Evolutionary conservation across 352 stramenopile genomes (phyloP).

Genomic region (Phytophthora pluvialis): DNA sequence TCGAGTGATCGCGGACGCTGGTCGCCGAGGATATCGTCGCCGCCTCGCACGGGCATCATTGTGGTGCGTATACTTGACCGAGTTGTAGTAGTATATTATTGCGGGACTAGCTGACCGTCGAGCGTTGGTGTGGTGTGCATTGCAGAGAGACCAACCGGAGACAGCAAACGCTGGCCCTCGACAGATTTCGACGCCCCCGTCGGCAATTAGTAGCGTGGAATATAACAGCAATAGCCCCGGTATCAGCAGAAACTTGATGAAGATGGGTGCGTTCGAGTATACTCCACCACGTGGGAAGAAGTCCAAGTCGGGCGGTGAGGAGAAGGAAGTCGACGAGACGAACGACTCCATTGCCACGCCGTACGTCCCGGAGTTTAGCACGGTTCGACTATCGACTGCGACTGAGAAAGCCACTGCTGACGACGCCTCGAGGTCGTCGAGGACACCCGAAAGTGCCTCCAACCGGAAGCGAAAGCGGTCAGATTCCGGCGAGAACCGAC

Average conservation of each 20-base stretch:
- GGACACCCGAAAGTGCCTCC: slow-evolving; percentile 29
- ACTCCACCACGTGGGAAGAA: slow-evolving; percentile 57
- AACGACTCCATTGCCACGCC: slow-evolving; percentile 49
- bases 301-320: slow-evolving; percentile 14
- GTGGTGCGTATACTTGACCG: slow-evolving; percentile 37
- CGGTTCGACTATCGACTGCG: slow-evolving; percentile 41
- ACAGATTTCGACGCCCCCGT: slow-evolving; percentile 58
- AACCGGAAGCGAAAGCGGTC: slow-evolving; percentile 62
- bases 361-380: slow-evolving; percentile 67
- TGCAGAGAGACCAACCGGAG: slow-evolving; percentile 16
- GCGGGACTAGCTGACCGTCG: not conserved
- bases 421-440: slow-evolving; percentile 12
- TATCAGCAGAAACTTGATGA: slow-evolving; percentile 84
- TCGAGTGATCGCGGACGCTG: slow-evolving; percentile 58
- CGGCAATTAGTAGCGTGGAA: slow-evolving; percentile 80
- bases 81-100: not conserved
- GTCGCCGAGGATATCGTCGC: slow-evolving; percentile 63
- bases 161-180: slow-evolving; percentile 27
- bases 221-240: slow-evolving; percentile 59
- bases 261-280: slow-evolving; percentile 81
- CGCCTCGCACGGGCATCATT: slow-evolving; percentile 54
- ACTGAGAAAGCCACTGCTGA: slow-evolving; percentile 13
- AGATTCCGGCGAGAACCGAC: slow-evolving; percentile 24
- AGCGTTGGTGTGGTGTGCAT: slow-evolving; percentile 1
- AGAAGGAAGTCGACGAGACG: slow-evolving; percentile 32